Percentiles rank a stretch among this genome's conserved stretches.
phyloP scores from a whole-genome alignment of 108 stramenopile species.

The Pseudonitzschia multistriata region DNA sequence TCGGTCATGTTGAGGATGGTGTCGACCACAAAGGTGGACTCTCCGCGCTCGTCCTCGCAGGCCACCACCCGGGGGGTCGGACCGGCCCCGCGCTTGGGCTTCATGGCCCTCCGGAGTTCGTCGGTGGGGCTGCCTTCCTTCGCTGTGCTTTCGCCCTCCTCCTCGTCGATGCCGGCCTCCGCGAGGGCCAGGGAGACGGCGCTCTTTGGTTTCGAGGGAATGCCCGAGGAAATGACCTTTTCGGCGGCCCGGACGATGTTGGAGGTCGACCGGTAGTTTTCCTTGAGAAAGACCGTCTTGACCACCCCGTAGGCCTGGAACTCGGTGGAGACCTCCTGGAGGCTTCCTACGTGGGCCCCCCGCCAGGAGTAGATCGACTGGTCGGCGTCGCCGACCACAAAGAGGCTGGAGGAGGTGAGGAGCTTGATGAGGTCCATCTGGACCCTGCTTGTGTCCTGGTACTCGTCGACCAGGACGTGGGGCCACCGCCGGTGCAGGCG shows the following conservation, averaged over 20 bases:
- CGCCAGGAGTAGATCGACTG: constrained; percentile 85
- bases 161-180: neutral
- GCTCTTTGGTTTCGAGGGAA: neutral
- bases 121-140: neutral
- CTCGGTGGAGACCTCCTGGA: constrained; percentile 56
- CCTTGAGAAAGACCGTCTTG: constrained; percentile 71
- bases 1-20: constrained; percentile 59
- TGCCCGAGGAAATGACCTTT: constrained; percentile 54
- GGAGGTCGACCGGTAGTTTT: constrained; percentile 77
- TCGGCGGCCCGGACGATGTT: constrained; percentile 84
- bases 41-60: constrained; percentile 65
- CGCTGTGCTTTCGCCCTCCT: constrained; percentile 11
- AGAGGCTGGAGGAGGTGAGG: constrained; percentile 61
- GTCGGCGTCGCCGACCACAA: constrained; percentile 85
- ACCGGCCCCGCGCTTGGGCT: constrained; percentile 73
- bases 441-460: constrained; percentile 74
- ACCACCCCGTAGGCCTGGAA: constrained; percentile 44
- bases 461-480: constrained; percentile 86
- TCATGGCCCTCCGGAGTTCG: constrained; percentile 64
- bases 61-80: constrained; percentile 66
- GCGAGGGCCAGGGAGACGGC: neutral
- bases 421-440: constrained; percentile 79
- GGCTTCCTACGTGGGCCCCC: constrained; percentile 72
- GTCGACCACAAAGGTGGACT: constrained; percentile 72
- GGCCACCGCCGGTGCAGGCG: constrained; percentile 60